phyloP scores from a whole-genome alignment of 345 rosid species.

The Eucalyptus sp. region DNA sequence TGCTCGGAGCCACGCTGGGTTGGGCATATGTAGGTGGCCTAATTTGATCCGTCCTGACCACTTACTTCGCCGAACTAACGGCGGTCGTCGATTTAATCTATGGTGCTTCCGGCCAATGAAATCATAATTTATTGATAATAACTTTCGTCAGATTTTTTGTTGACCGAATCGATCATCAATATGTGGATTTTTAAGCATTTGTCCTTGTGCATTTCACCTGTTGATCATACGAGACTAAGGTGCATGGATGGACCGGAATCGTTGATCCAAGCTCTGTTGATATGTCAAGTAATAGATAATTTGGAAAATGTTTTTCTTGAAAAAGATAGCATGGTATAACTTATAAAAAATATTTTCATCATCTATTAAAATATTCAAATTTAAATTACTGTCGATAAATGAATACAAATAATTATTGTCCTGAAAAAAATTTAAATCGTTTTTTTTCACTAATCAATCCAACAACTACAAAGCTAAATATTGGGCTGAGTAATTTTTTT shows the following conservation, averaged over 20 bases:
- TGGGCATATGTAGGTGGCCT: neutral
- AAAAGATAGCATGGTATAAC: too few species aligned
- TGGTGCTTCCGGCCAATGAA: rapidly evolving
- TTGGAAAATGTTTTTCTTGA: rapidly evolving
- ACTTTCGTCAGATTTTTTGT: neutral
- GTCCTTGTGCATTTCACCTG: neutral
- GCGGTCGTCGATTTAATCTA: neutral
- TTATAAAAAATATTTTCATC: neutral
- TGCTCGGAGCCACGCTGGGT: neutral
- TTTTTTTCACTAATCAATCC: neutral
- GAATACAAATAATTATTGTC: neutral
- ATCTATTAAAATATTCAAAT: neutral
- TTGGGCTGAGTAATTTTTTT: neutral
- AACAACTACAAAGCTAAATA: neutral
- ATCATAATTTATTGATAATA: neutral
- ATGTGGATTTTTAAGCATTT: neutral
- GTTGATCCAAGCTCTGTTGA: neutral
- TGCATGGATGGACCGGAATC: rapidly evolving
- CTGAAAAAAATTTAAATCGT: rapidly evolving
- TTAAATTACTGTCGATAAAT: neutral
- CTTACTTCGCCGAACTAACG: neutral
- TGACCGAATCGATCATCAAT: too few species aligned
- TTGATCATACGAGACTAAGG: neutral
- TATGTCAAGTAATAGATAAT: rapidly evolving
- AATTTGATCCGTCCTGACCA: neutral